phyloP scores from a whole-genome alignment of 139 green algal genomes.

The Micractinium sp. region DNA sequence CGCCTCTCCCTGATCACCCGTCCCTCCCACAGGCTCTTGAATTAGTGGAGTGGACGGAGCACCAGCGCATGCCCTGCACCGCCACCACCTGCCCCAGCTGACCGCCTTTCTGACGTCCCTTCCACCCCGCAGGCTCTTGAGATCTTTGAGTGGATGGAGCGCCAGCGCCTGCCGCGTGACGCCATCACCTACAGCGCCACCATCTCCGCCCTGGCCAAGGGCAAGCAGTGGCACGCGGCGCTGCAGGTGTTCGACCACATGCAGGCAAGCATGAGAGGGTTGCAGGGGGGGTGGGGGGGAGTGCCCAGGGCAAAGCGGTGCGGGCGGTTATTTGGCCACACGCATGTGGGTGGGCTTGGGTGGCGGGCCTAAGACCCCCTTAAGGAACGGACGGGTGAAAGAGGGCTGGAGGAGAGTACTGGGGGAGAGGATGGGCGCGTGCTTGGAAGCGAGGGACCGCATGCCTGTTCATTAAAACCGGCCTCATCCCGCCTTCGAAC shows the following conservation, averaged over 20 bases:
- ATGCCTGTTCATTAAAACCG: too few relatives aligned
- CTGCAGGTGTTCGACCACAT: constrained; percentile 66
- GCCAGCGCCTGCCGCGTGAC: constrained; percentile 69
- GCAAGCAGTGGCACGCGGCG: constrained; percentile 78
- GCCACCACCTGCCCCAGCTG: not conserved
- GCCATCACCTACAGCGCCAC: constrained; percentile 90
- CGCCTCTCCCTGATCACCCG: not conserved
- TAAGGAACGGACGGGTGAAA: too few relatives aligned
- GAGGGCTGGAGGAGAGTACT: not conserved
- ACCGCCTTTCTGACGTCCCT: not conserved
- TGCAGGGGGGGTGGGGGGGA: not conserved
- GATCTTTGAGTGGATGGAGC: constrained; percentile 80
- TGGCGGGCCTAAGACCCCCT: too few relatives aligned
- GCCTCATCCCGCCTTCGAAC: too few relatives aligned
- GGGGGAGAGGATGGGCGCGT: too few relatives aligned
- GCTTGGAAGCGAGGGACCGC: too few relatives aligned
- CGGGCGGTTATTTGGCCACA: not conserved
- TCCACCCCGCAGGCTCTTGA: constrained; percentile 42
- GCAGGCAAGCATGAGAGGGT: constrained; percentile 28
- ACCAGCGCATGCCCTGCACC: not conserved
- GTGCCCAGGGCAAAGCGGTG: not conserved
- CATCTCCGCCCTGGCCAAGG: constrained; percentile 87
- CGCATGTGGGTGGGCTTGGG: not conserved
- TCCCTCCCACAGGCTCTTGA: not conserved
- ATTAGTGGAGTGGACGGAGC: not conserved